phyloP scores from a whole-genome alignment of 495 filamentous ascomycete genomes.

The Podospora fimiseda region DNA sequence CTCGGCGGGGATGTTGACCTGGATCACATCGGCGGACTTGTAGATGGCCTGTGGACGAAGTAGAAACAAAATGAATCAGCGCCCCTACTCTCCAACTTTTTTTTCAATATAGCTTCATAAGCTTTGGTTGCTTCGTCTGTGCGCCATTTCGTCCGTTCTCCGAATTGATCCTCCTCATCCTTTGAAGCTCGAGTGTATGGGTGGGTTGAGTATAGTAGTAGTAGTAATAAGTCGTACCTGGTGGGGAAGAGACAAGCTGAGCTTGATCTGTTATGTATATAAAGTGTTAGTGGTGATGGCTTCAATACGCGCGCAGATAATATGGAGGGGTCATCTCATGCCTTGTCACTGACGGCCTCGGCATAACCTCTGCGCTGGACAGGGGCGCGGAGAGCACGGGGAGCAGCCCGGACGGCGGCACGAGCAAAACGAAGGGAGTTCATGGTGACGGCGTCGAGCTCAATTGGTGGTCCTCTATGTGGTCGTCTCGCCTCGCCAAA shows the following conservation, averaged over 20 bases:
- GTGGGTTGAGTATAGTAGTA: no score
- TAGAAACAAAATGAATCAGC: slow-evolving; percentile 44
- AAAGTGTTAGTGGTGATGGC: neutral
- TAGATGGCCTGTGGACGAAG: slow-evolving; percentile 44
- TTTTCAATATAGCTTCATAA: no score
- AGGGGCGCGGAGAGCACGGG: slow-evolving; percentile 60
- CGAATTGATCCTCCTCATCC: neutral
- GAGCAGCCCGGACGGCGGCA: slow-evolving; percentile 72
- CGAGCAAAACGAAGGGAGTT: slow-evolving; percentile 86
- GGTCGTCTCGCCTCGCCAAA: neutral
- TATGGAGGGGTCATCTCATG: slow-evolving; percentile 18
- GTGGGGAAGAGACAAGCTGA: slow-evolving; percentile 94
- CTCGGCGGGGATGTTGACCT: slow-evolving; percentile 98
- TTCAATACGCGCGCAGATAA: slow-evolving; percentile 15
- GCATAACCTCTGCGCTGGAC: slow-evolving; percentile 85
- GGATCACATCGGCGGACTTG: slow-evolving; percentile 65
- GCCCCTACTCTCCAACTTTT: no score
- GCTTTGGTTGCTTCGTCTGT: no score
- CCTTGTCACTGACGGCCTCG: slow-evolving; percentile 80
- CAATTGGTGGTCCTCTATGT: slow-evolving; percentile 34
- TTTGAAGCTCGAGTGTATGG: slow-evolving; percentile 9
- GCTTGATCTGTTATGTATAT: slow-evolving; percentile 69
- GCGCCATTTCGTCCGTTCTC: neutral
- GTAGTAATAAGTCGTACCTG: slow-evolving; percentile 86
- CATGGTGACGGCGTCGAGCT: slow-evolving; percentile 58